Percentiles rank a stretch among this genome's conserved stretches.
phyloP scores from a whole-genome alignment of 1,139 yeast species.

The Hansenula lynferdii region DNA sequence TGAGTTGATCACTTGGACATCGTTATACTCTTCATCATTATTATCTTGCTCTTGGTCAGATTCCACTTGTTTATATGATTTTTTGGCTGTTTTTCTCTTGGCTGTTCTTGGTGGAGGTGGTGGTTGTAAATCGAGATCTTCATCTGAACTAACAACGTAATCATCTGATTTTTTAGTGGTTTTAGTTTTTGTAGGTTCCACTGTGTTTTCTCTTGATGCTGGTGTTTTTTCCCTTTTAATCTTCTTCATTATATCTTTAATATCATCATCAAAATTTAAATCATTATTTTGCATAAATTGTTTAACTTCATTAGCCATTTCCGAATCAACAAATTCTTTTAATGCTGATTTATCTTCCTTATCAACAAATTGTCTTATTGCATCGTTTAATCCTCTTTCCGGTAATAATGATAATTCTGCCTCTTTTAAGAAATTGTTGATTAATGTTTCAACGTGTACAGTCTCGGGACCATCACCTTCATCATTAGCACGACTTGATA shows the following conservation, averaged over 20 bases:
- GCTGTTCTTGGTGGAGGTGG: neutral
- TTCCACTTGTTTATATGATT: constrained; percentile 5
- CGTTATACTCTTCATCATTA: neutral
- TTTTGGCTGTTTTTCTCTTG: constrained; percentile 4
- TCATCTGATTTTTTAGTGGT: constrained; percentile 3
- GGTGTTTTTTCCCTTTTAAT: constrained; percentile 21
- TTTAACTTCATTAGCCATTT: constrained; percentile 58
- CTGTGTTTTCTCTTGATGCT: constrained; percentile 17
- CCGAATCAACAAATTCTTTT: constrained; percentile 61
- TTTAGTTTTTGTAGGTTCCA: neutral
- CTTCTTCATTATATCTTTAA: constrained; percentile 25
- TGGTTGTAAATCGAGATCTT: neutral
- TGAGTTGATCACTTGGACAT: constrained; percentile 6
- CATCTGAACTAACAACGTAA: constrained; percentile 3
- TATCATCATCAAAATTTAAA: constrained; percentile 28
- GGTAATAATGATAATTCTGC: constrained; percentile 69
- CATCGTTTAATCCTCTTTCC: constrained; percentile 70
- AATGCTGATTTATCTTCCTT: constrained; percentile 78
- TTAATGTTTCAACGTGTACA: constrained; percentile 51
- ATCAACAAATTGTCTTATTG: constrained; percentile 67
- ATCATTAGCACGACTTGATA: constrained; percentile 20
- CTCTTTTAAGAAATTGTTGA: constrained; percentile 56
- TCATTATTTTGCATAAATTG: constrained; percentile 43
- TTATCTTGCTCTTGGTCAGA: constrained; percentile 9
- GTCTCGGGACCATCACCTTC: constrained; percentile 23